These are phyloP conservation scores for Pogostemon cablin DNA, from an alignment of 257 asterid genomes.

Conservation along the genomic window DNA sequence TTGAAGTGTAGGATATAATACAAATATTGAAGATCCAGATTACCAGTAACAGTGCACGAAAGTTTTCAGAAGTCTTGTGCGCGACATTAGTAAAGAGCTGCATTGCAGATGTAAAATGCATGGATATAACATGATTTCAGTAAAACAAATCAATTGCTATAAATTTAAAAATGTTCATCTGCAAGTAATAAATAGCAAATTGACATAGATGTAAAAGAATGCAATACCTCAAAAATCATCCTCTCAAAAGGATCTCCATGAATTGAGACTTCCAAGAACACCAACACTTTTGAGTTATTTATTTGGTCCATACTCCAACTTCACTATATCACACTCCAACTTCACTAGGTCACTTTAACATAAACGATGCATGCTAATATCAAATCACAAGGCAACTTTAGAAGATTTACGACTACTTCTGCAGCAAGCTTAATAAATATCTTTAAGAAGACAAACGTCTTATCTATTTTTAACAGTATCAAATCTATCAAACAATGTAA, in stretches of 20 bases:
- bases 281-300: constrained; percentile 65
- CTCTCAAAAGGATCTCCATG: constrained; percentile 94
- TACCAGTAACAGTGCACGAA: constrained; percentile 95
- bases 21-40: constrained; percentile 12
- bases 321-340: constrained; percentile 26
- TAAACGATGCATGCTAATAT: constrained; percentile 22
- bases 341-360: constrained; percentile 36
- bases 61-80: constrained; percentile 90
- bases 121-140: constrained; percentile 10
- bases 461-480: not conserved
- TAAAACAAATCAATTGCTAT: not conserved
- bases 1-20: not conserved
- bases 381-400: constrained; percentile 17
- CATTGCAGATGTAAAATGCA: constrained; percentile 32
- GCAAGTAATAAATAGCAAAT: not conserved
- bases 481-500: constrained; percentile 1
- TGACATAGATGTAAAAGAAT: not conserved
- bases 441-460: not conserved
- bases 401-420: not conserved
- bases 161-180: not conserved
- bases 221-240: constrained; percentile 84
- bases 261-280: constrained; percentile 85
- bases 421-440: not conserved
- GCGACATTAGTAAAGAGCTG: constrained; percentile 88
- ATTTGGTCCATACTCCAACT: constrained; percentile 44